Base-by-base conservation (phyloP, 2,329 filamentous ascomycete genomes). In the Thelonectria rubi region DNA sequence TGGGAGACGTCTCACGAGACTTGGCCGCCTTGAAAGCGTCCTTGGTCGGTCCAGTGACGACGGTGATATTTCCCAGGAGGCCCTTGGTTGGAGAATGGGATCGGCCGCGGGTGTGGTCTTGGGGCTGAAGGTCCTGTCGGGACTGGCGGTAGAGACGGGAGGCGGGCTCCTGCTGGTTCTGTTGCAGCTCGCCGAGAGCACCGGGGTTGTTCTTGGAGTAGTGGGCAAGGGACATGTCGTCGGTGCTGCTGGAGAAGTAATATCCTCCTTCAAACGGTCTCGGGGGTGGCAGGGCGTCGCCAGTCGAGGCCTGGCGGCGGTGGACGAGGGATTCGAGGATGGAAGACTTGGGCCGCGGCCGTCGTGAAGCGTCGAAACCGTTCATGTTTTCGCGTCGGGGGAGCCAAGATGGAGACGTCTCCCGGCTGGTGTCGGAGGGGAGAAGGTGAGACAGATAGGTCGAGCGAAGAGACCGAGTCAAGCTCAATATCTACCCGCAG, bases 111-210 rank as follows among this genome's bases (percentile, higher is more conserved):
- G 71, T 62, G 14, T 78, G 73, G 47, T 73, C 70, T 68, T 63
- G 61, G 37, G 62, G 69, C 67, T 64, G 62, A 26, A 62, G 26
- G 43, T 74, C 75, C 53, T 79, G 75, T 60, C 72, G 72, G 9
- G 71, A 69, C 60, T 79, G 82, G 46, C 74, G 75, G 2, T 80
- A 77, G 17, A 80, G 78, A 17, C 78, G 73, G 21, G 76, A 73
- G 20, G 73, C 68, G 49, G 76, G 72, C 58, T 79, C 80, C 66
- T 80, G 80, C 58, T 82, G 81, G 71, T 88, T 88, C 60, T 84
- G 81, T 60, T 84, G 84, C 45, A 87, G 80, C 72, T 88, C 86
- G 50, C 81, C 81, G 15, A 88, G 77, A 55, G 85, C 82, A 34
- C 80, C 74, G 6, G 80, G 75, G 53, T 80, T 77, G 63, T 73